Conservation (phyloP, 306 rosid species). For the Arachis stenosperma region DNA sequence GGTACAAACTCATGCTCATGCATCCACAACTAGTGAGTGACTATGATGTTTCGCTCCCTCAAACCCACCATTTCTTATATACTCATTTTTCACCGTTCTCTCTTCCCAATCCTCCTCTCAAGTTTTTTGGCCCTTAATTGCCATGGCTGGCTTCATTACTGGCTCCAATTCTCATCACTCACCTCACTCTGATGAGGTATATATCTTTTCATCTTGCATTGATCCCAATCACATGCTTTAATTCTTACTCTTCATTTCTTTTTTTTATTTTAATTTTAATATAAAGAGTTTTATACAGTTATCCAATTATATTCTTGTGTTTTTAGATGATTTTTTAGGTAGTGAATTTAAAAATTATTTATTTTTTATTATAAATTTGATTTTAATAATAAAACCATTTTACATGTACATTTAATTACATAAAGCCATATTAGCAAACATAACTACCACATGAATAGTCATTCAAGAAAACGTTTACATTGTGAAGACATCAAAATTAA, state of each 20-base stretch:
- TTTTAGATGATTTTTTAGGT: no score
- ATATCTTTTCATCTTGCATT: conserved; percentile 8
- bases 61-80: conserved; percentile 57
- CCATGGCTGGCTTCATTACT: conserved; percentile 87
- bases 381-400: no score
- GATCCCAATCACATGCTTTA: conserved; percentile 15
- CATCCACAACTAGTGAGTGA: conserved; percentile 38
- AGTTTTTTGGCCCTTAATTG: conserved; percentile 58
- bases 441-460: no score
- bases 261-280: not conserved
- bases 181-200: conserved; percentile 61
- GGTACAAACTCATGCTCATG: conserved; percentile 56
- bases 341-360: no score
- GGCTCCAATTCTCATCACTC: conserved; percentile 58
- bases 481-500: no score
- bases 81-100: conserved; percentile 40
- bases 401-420: no score
- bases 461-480: no score
- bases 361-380: no score
- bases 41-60: conserved; percentile 42
- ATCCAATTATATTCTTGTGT: no score
- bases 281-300: no score
- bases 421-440: no score
- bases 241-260: not conserved
- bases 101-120: conserved; percentile 32